phyloP scores from a whole-genome alignment of 208 protist species.

The Trypanosoma scelopori region DNA sequence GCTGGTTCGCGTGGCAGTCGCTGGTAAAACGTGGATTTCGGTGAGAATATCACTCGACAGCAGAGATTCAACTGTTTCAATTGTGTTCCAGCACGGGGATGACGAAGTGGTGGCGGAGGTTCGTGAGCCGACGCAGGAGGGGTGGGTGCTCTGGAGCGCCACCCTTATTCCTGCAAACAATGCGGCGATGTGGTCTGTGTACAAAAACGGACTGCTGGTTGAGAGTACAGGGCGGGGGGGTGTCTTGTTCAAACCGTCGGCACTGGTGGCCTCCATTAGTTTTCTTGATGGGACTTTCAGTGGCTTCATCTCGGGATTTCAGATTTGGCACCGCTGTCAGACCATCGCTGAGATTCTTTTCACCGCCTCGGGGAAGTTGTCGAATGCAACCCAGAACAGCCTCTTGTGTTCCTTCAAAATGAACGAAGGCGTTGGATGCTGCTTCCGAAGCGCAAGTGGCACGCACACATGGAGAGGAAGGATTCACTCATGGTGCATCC shows the following conservation, averaged over 20 bases:
- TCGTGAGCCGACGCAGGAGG: constrained; percentile 45
- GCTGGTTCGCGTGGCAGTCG: constrained; percentile 41
- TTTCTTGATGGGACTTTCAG: constrained; percentile 28
- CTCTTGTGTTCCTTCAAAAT: constrained; percentile 64
- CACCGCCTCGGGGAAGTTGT: constrained; percentile 28
- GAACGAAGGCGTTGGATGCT: constrained; percentile 70
- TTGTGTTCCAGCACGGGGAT: constrained; percentile 64
- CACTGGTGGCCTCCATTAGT: constrained; percentile 19
- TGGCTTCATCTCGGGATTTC: constrained; percentile 41
- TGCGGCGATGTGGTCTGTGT: constrained; percentile 70
- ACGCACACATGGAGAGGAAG: constrained; percentile 49
- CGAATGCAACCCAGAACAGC: constrained; percentile 4
- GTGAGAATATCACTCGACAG: constrained; percentile 48
- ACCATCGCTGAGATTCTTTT: constrained; percentile 49
- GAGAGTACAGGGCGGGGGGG: constrained; percentile 49
- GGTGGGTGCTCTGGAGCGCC: constrained; percentile 79
- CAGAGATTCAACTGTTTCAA: constrained; percentile 37
- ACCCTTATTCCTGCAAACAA: constrained; percentile 55
- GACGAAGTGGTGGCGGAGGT: constrained; percentile 62
- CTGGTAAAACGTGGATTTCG: constrained; percentile 56
- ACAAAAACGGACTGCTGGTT: constrained; percentile 58
- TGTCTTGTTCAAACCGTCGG: constrained; percentile 35
- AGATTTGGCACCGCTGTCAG: constrained; percentile 52
- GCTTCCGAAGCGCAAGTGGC: constrained; percentile 37
- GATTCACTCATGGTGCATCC: constrained; percentile 40